These are phyloP conservation scores for Posidonia oceanica DNA, from an alignment of 116 monocot species.

Conservation along the genomic window DNA sequence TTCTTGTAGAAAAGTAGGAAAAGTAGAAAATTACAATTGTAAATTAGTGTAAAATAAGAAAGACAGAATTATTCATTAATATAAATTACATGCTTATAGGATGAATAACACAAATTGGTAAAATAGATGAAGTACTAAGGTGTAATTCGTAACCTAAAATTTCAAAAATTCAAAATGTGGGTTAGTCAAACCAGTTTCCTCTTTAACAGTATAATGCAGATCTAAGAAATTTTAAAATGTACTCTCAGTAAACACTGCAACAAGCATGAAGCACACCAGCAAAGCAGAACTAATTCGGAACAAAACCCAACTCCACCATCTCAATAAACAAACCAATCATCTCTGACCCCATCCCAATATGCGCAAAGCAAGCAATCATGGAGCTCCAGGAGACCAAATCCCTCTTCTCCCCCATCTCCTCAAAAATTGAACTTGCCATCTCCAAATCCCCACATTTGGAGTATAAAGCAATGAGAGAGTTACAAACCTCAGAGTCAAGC, in stretches of 20 bases:
- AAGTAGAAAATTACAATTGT: too few relatives aligned
- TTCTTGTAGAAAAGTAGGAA: too few relatives aligned
- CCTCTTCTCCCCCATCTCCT: constrained; percentile 33
- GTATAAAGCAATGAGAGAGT: constrained; percentile 77
- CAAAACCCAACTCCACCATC: constrained; percentile 41
- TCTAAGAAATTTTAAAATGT: too few relatives aligned
- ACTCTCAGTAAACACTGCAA: not conserved
- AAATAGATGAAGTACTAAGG: too few relatives aligned
- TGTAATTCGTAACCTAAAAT: too few relatives aligned
- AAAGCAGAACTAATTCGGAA: constrained; percentile 61
- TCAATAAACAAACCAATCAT: constrained; percentile 39
- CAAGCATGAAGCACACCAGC: constrained; percentile 33
- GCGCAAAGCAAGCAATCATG: constrained; percentile 32
- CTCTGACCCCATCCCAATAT: constrained; percentile 11
- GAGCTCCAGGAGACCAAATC: constrained; percentile 75
- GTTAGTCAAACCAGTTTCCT: too few relatives aligned
- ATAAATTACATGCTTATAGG: too few relatives aligned
- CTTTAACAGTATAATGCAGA: too few relatives aligned
- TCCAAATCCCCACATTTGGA: constrained; percentile 62
- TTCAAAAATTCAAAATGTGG: too few relatives aligned
- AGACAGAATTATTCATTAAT: too few relatives aligned
- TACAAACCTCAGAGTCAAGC: constrained; percentile 29
- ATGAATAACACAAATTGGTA: too few relatives aligned
- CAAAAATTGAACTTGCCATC: constrained; percentile 40
- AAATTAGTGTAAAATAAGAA: too few relatives aligned